phyloP scores from a whole-genome alignment of 2,329 filamentous ascomycete genomes.

The Pseudocercospora crystallina region DNA sequence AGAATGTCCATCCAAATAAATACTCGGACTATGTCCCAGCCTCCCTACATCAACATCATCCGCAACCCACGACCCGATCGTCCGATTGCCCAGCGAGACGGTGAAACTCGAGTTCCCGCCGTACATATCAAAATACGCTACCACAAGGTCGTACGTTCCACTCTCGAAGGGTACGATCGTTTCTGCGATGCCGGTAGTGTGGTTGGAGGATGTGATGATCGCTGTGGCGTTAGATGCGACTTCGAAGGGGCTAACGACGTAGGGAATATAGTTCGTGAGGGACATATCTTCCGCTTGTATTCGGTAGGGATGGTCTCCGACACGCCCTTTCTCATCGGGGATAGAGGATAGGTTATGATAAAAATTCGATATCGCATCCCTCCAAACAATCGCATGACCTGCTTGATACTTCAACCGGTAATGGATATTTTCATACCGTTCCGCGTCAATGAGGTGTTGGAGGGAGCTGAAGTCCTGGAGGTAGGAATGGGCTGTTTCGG shows the following conservation, averaged over 20 bases:
- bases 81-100: slow-evolving; percentile 53
- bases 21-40: slow-evolving; percentile 59
- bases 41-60: slow-evolving; percentile 50
- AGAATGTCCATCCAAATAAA: slow-evolving; percentile 64
- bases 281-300: slow-evolving; percentile 68
- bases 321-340: slow-evolving; percentile 55
- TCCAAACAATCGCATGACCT: slow-evolving; percentile 69
- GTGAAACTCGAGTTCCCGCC: slow-evolving; percentile 59
- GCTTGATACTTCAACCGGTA: slow-evolving; percentile 65
- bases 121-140: slow-evolving; percentile 66
- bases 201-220: slow-evolving; percentile 57
- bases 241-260: slow-evolving; percentile 59
- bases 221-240: slow-evolving; percentile 57
- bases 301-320: slow-evolving; percentile 63
- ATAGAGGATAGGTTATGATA: slow-evolving; percentile 64
- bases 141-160: slow-evolving; percentile 61
- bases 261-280: slow-evolving; percentile 57
- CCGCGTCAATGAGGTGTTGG: slow-evolving; percentile 56
- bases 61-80: slow-evolving; percentile 56
- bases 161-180: slow-evolving; percentile 49
- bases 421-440: slow-evolving; percentile 60
- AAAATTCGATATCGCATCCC: slow-evolving; percentile 65
- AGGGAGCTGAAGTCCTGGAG: slow-evolving; percentile 55
- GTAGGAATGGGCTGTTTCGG: slow-evolving; percentile 62
- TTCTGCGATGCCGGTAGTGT: slow-evolving; percentile 51